Evolutionary conservation across 768 basidiomycete species (phyloP), one percentile per base, ranked within the genome.

Genomic region (Holtermanniella nyarrowii): DNA sequence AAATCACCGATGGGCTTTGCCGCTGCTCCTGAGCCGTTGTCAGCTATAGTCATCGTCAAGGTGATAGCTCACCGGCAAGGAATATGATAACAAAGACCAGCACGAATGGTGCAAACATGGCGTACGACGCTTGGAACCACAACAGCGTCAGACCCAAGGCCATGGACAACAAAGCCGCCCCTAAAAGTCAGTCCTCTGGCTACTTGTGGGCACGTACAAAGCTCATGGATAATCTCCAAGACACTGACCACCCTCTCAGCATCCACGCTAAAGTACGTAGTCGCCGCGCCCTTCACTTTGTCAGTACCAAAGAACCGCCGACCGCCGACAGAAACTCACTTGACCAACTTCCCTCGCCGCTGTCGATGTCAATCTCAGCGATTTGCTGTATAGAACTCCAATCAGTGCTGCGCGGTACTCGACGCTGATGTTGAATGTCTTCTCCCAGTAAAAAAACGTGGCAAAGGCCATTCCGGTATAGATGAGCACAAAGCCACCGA

Each of bases 221-320:
- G 37, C 42, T 53, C 52, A 21, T 48, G 39, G 2, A 47, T 21
- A 10, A 42, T n/a, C 22, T 53, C 46, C 4, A 53, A 16, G 3
- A 24, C 40, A 18, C 16, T 16, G 11, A 25, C 16, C 13, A 53
- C 44, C 12, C 44, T 10, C 25, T 53, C 52, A 3, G 37, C 42
- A 24, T 53, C 52, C n/a, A 53, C 52, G 14, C 37, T 41, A 45
- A 53, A 42, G 21, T 46, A 48, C 40, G 52, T 53, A 1, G 46
- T 42, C 24, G 52, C 45, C 11, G 31, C 44, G 18, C 46, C 52
- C n/a, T n/a, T n/a, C n/a, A n/a, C n/a, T n/a, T n/a, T n/a, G n/a
- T n/a, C n/a, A n/a, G n/a, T n/a, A n/a, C n/a, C n/a, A n/a, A n/a
- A n/a, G n/a, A n/a, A n/a, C n/a, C n/a, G n/a, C n/a, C n/a, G n/a